These are phyloP conservation scores for Schwanniomyces etchellsii DNA, from an alignment of 1,139 yeast genomes.

Conservation along the genomic window DNA sequence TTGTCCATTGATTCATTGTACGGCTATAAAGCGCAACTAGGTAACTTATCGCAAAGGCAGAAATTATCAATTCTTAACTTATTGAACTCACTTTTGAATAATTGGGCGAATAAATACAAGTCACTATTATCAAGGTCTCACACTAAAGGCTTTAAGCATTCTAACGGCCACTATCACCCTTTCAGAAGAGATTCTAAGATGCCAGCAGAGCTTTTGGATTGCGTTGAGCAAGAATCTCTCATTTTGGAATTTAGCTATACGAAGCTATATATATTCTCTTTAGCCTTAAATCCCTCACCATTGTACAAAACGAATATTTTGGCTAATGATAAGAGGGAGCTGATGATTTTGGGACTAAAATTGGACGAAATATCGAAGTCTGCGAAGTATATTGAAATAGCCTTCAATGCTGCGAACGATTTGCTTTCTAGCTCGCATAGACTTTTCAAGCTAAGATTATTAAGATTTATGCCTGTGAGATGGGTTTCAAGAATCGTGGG, in stretches of 20 bases:
- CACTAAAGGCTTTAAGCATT: slow-evolving; percentile 19
- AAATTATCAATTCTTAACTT: slow-evolving; percentile 68
- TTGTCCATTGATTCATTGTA: slow-evolving; percentile 82
- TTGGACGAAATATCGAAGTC: slow-evolving; percentile 69
- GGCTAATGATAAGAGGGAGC: slow-evolving; percentile 14
- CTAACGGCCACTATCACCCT: background rate
- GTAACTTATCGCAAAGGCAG: slow-evolving; percentile 53
- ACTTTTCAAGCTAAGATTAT: slow-evolving; percentile 57
- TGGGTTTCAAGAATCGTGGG: slow-evolving; percentile 89
- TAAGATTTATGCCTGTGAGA: slow-evolving; percentile 80
- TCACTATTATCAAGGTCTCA: slow-evolving; percentile 47
- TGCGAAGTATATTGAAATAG: slow-evolving; percentile 74
- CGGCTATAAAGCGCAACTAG: slow-evolving; percentile 55
- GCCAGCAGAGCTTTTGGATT: slow-evolving; percentile 31
- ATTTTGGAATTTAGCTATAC: slow-evolving; percentile 82
- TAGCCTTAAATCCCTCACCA: slow-evolving; percentile 61
- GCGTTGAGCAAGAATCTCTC: slow-evolving; percentile 63
- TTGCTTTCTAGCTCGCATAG: slow-evolving; percentile 68
- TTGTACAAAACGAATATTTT: slow-evolving; percentile 11
- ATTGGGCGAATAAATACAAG: slow-evolving; percentile 68
- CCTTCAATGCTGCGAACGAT: slow-evolving; percentile 81
- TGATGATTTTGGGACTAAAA: slow-evolving; percentile 31
- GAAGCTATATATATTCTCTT: slow-evolving; percentile 73
- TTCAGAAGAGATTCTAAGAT: slow-evolving; percentile 6
- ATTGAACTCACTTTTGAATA: slow-evolving; percentile 68